Base-by-base conservation (phyloP, 371 early-diverging fungal genomes). In the Mortierella sp. region DNA sequence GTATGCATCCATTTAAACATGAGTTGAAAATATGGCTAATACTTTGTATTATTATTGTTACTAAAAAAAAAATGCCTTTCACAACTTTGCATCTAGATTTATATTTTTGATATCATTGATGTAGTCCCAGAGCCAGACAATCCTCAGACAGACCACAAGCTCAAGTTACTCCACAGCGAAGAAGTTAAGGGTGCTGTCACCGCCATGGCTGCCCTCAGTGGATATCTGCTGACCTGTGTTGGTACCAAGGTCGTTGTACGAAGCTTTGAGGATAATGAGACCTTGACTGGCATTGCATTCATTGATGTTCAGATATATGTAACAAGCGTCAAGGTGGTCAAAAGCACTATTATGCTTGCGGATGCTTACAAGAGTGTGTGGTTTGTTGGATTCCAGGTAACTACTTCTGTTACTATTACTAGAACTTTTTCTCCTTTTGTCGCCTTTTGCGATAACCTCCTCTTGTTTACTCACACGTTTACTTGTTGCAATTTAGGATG, bases 111-210 rank as follows among this genome's bases (percentile, higher is more conserved):
- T 70, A 91, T 99, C 55, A 96, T 98, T 84, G 96, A 97, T 81
- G 98, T 99, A 24, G 98, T 99, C 10, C 99, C 99, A 3, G 96
- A 98, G 76, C 94, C 96, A 2, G 95, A 95, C 64, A 94, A 95
- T 57, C 99, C 98, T 35, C 96, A 97, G 84, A 96, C 97, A 0
- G 96, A 96, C 72, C 97, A 97, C 83, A 94, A 94, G 73, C 92
- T 98, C 68, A 99, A 99, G 75, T 84, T 92, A 62, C 78, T 97
- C 20, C 92, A 90, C 70, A 88, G 88, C 4, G 95, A 96, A 68
- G 98, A 98, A 64, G 94, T 97, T 45, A 97, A 96, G 75, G 97
- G 96, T n/a, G 93, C 98, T 11, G 95, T 99, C n/a, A 95, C 96
- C 16, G 94, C 96, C 4, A 78, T 99, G 77, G 94, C 94, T 64